A percentile compares a stretch with the other conserved stretches of the same genome.
Conservation (phyloP, 176 grass and related monocot genomes). For the Paspalum notatum region DNA sequence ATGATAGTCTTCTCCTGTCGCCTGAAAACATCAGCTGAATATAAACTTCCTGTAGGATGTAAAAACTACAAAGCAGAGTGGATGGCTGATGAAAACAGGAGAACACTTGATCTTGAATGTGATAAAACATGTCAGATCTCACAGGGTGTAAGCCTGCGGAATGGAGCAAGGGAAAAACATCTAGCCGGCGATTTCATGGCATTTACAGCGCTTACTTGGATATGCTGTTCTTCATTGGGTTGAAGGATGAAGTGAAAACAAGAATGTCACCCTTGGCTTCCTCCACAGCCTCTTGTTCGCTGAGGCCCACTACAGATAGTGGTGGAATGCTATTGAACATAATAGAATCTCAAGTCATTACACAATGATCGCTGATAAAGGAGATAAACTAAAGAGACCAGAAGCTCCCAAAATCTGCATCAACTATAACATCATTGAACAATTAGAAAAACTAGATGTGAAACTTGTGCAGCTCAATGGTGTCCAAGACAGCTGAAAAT, state of each 20-base stretch:
- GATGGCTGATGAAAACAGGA: neutral
- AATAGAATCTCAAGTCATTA: slow-evolving; percentile 26
- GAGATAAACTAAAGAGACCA: neutral
- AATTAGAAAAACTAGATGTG: neutral
- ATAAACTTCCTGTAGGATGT: neutral
- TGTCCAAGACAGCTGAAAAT: neutral
- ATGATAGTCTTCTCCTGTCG: slow-evolving; percentile 80
- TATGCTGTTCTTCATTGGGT: slow-evolving; percentile 96
- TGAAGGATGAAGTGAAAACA: slow-evolving; percentile 85
- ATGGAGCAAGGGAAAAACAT: neutral
- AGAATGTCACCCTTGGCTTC: slow-evolving; percentile 76
- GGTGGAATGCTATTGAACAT: slow-evolving; percentile 74
- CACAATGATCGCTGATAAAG: neutral
- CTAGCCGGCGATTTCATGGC: neutral
- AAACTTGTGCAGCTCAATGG: neutral
- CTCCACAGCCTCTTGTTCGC: slow-evolving; percentile 77
- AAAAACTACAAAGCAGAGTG: neutral
- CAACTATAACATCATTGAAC: neutral
- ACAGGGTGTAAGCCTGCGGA: neutral
- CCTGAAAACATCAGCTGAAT: slow-evolving; percentile 38
- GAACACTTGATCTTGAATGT: neutral
- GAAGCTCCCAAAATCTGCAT: neutral
- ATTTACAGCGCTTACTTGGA: slow-evolving; percentile 64
- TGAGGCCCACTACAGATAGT: slow-evolving; percentile 84
- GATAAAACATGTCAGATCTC: neutral